These are phyloP conservation scores for Zymoseptoria brevis DNA, from an alignment of 2,329 filamentous ascomycete genomes.

Conservation along the genomic window DNA sequence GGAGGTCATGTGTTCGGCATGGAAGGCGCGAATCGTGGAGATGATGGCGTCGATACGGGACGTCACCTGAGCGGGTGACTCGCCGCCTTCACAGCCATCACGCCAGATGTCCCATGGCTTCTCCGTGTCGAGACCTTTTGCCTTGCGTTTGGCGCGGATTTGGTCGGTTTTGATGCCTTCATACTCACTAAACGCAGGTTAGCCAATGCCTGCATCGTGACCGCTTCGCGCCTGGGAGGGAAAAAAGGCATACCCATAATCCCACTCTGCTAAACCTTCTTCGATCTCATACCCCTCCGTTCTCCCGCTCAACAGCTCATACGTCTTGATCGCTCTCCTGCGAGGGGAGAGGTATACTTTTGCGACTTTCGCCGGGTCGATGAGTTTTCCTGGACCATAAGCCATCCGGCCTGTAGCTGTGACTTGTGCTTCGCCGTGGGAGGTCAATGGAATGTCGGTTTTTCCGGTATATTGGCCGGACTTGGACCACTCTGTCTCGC, in stretches of 20 bases:
- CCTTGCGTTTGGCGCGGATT: conserved; percentile 54
- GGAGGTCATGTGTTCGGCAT: conserved; percentile 38
- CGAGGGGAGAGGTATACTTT: conserved; percentile 46
- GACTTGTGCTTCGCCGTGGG: conserved; percentile 63
- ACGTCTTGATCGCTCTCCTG: conserved; percentile 42
- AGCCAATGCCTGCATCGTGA: conserved; percentile 29
- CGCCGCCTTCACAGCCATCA: conserved; percentile 79
- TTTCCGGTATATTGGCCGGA: conserved; percentile 70
- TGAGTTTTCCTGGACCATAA: conserved; percentile 44
- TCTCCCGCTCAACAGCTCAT: conserved; percentile 37
- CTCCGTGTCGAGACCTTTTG: conserved; percentile 48
- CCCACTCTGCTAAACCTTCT: conserved; percentile 72
- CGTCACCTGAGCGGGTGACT: conserved; percentile 65
- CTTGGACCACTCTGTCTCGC: conserved; percentile 92
- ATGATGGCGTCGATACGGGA: conserved; percentile 66
- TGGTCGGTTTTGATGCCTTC: conserved; percentile 68
- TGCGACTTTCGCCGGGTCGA: conserved; percentile 43
- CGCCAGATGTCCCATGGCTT: conserved; percentile 75
- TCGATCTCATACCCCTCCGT: conserved; percentile 42
- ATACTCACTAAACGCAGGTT: conserved; percentile 41
- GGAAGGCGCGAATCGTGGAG: conserved; percentile 58
- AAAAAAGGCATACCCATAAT: conserved; percentile 52
- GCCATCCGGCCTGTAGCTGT: conserved; percentile 37
- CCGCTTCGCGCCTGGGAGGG: not conserved
- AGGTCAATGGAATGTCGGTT: conserved; percentile 79